Evolutionary conservation across 2,329 filamentous ascomycete genomes (phyloP).

Genomic region (Diaporthe vaccinii): DNA sequence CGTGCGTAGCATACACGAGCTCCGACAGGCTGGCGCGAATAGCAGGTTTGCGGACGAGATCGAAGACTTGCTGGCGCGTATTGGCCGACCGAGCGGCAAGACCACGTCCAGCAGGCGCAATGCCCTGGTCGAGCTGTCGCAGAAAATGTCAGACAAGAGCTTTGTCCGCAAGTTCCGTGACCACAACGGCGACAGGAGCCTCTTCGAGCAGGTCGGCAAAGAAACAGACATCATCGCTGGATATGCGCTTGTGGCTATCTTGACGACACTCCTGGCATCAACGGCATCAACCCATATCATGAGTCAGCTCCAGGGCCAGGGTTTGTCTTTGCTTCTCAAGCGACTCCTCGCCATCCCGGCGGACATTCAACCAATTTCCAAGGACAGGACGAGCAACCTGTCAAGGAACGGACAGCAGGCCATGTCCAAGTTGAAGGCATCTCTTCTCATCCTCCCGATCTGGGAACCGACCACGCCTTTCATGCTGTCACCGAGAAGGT

Average conservation of each 20-base stretch:
- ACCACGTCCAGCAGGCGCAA: slow-evolving; percentile 67
- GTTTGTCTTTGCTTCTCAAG: slow-evolving; percentile 67
- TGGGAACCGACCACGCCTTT: slow-evolving; percentile 70
- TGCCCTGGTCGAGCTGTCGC: slow-evolving; percentile 71
- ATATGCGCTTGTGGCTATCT: slow-evolving; percentile 74
- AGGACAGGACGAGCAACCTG: slow-evolving; percentile 77
- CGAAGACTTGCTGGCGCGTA: slow-evolving; percentile 73
- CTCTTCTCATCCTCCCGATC: slow-evolving; percentile 65
- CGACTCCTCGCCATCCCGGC: slow-evolving; percentile 65
- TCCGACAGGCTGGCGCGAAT: slow-evolving; percentile 75
- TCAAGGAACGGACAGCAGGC: slow-evolving; percentile 73
- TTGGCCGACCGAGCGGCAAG: slow-evolving; percentile 63
- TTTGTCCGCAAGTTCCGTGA: slow-evolving; percentile 81
- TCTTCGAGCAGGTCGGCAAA: slow-evolving; percentile 73
- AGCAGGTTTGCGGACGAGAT: slow-evolving; percentile 76
- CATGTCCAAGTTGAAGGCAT: slow-evolving; percentile 66
- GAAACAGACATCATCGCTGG: slow-evolving; percentile 73
- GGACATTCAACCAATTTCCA: slow-evolving; percentile 72
- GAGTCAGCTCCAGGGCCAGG: slow-evolving; percentile 67
- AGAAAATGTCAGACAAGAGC: slow-evolving; percentile 71
- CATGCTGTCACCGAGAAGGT: slow-evolving; percentile 71
- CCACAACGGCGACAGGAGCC: slow-evolving; percentile 76
- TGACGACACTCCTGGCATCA: slow-evolving; percentile 72
- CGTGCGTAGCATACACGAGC: slow-evolving; percentile 74
- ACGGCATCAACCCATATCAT: slow-evolving; percentile 72